Evolutionary conservation across 176 grass and related monocot species (phyloP), one percentile per base, ranked within the genome.

Genomic region (Poa annua): DNA sequence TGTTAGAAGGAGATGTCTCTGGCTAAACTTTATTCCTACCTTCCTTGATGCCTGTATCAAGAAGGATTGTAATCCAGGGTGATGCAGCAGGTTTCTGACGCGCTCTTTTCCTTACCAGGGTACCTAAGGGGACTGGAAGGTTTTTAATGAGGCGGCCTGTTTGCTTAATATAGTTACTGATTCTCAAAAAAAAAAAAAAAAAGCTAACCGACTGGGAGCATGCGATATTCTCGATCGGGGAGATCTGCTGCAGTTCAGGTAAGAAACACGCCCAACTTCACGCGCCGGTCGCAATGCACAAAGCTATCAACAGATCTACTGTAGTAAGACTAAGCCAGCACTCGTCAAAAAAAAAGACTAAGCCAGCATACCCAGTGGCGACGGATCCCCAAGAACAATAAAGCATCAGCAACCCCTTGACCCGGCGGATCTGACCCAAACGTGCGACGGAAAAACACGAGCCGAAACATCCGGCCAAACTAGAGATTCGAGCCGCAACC

Each of bases 371-470:
- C 74, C 56, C 25, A 74, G 17, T 52, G 33, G 11, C 21, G 53
- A 80, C 12, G 55, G 63, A 64, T 86, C 72, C 26, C 42, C 44
- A 85, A 11, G 14, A 77, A 81, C 73, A 60, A 16, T 0, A 74
- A 79, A 75, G 29, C 25, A 49, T 13, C 53, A 65, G 69, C 44
- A 15, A 36, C 15, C 16, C 16, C 74, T 44, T 77, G 71, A 49
- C 36, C 64, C 71, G 51, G 44, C 63, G 14, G 88, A 82, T 77
- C 53, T 44, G 88, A 85, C 71, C 83, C 88, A 77, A 77, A 1
- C 39, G 24, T 22, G 42, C 14, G 22, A 3, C 74, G 41, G 48
- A 26, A 33, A 60, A 57, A 56, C 71, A 71, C 60, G 70, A 62
- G 17, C 13, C 49, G 47, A 77, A 24, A 71, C 22, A 81, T 47